phyloP scores from a whole-genome alignment of 2,329 filamentous ascomycete genomes.

The Alternaria triticimaculans region DNA sequence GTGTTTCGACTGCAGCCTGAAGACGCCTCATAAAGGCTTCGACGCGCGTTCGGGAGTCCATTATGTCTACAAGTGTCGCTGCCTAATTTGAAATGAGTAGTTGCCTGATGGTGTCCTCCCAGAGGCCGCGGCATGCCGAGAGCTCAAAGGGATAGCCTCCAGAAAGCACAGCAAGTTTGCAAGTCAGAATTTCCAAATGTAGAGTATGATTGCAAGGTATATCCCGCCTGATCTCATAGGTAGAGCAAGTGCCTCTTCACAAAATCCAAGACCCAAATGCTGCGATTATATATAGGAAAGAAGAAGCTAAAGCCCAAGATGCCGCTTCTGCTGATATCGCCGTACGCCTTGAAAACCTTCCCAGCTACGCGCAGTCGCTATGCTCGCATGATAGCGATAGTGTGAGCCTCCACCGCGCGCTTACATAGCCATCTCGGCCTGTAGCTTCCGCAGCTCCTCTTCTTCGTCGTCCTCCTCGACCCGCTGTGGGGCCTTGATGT shows the following conservation, averaged over 20 bases:
- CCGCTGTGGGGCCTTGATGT: conserved; percentile 48
- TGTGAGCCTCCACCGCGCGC: neutral
- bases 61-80: neutral
- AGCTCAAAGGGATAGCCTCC: neutral
- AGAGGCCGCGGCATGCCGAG: neutral
- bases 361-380: conserved; percentile 2
- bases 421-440: conserved; percentile 96
- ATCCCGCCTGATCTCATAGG: conserved; percentile 6
- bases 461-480: conserved; percentile 91
- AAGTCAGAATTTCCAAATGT: neutral
- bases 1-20: neutral
- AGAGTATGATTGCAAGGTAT: conserved; percentile 22
- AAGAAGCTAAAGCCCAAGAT: conserved; percentile 10
- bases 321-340: conserved; percentile 22
- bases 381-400: neutral
- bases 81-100: neutral
- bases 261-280: conserved; percentile 16
- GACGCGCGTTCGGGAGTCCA: neutral
- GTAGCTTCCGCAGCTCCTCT: conserved; percentile 88
- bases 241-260: conserved; percentile 3
- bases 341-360: conserved; percentile 23
- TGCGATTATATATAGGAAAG: conserved; percentile 12
- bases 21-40: neutral
- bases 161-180: neutral
- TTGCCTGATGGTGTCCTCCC: neutral